Evolutionary conservation across 108 stramenopile genomes (phyloP).

Genomic region (Nannochloropsis gaditana): DNA sequence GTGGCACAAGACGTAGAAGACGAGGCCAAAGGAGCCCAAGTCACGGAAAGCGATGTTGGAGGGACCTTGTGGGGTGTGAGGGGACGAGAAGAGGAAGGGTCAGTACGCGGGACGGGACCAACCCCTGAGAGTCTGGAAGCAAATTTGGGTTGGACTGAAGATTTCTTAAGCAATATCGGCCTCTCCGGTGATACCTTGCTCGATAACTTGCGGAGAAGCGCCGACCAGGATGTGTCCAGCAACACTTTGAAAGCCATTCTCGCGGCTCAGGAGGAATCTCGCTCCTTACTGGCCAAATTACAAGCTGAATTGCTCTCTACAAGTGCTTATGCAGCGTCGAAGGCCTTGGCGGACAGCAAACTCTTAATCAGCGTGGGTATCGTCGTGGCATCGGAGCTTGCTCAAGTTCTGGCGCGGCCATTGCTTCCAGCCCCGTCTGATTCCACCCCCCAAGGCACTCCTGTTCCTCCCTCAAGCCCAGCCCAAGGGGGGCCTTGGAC

Average conservation of each 20-base stretch:
- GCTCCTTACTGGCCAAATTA: background rate
- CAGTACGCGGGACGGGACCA: background rate
- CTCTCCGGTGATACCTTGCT: constrained; percentile 15
- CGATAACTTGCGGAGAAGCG: background rate
- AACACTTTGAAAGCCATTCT: background rate
- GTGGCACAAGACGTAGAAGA: background rate
- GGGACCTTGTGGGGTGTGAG: background rate
- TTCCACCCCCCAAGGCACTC: background rate
- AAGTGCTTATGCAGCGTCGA: background rate
- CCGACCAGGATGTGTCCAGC: background rate
- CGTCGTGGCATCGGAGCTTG: background rate
- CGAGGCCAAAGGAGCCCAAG: background rate
- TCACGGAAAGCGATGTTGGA: background rate
- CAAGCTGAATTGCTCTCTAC: background rate
- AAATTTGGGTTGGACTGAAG: background rate
- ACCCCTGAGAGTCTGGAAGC: background rate
- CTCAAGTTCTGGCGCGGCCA: background rate
- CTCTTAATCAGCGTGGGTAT: background rate
- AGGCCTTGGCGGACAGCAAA: constrained; percentile 4
- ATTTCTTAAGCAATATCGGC: background rate
- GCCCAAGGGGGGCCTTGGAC: background rate
- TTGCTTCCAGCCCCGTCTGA: background rate
- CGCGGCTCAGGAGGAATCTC: background rate
- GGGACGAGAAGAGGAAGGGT: background rate
- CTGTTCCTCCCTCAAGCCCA: background rate